Evolutionary conservation across 2,329 filamentous ascomycete genomes (phyloP), one percentile per base, ranked within the genome.

Genomic region (Calonectria henricotiae): DNA sequence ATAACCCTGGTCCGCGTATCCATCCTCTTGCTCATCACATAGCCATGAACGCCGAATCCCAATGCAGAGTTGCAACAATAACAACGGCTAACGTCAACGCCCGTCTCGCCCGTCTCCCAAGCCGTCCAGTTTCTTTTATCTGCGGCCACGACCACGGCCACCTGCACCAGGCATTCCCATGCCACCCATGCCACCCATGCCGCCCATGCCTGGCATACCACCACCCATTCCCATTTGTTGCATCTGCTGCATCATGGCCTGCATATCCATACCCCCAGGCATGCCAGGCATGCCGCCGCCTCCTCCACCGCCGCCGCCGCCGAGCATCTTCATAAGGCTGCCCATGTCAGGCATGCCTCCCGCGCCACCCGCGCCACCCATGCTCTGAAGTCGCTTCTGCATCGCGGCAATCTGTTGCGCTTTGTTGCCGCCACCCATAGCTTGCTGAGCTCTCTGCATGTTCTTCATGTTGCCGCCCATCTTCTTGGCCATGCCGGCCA

Each of bases 401-500:
- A 98, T 97, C 2, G 96, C 96, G 0, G 95, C 95, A 84, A 98
- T 89, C 83, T 98, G 96, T 81, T 98, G 94, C 37, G 94, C 90
- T 83, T 96, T 96, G 84, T 98, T 98, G 35, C 92, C 93, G 51
- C 95, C 95, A 32, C 92, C 94, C 91, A 98, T 94, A 73, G 94
- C 94, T 66, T 93, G 93, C 83, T 98, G 95, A 0, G 95, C 95
- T 62, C 92, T 91, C 82, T 98, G 94, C 92, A 98, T 97, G 81
- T 98, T 97, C 85, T 96, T 96, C 93, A 98, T 97, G 81, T 94
- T 95, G 44, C 95, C 95, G 68, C 96, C 96, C 91, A 99, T 97
- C 86, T 97, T 97, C 91, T 98, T 99, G 60, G 96, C 96, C 95
- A 99, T 98, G 69, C 94, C 94, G 0, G 94, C 94, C 96, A 99